phyloP scores from a whole-genome alignment of 2,329 filamentous ascomycete species.

The Alternaria angustiovoidea region DNA sequence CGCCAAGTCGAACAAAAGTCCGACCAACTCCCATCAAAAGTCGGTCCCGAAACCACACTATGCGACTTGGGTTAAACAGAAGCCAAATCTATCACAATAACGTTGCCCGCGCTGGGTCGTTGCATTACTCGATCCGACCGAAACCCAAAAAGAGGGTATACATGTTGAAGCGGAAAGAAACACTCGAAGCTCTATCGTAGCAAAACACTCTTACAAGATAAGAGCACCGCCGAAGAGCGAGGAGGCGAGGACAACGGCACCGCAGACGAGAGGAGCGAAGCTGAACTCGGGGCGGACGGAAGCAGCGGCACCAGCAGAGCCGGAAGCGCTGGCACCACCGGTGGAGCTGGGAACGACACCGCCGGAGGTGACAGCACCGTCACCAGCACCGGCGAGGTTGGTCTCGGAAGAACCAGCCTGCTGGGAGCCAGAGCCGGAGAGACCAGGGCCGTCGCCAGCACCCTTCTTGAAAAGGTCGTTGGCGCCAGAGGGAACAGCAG shows the following conservation, averaged over 20 bases:
- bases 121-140: constrained; percentile 27
- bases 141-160: neutral
- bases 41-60: neutral
- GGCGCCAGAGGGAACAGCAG: constrained; percentile 64
- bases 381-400: constrained; percentile 59
- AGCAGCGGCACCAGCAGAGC: constrained; percentile 54
- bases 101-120: constrained; percentile 42
- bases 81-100: constrained; percentile 18
- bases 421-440: constrained; percentile 65
- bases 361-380: constrained; percentile 56
- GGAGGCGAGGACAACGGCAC: constrained; percentile 60
- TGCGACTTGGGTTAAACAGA: neutral
- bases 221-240: constrained; percentile 63
- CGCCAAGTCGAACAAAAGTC: neutral
- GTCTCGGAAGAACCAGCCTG: constrained; percentile 57
- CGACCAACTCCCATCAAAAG: constrained; percentile 1
- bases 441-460: constrained; percentile 65
- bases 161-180: neutral
- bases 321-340: constrained; percentile 18
- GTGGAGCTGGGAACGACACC: constrained; percentile 32
- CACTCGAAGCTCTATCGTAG: neutral
- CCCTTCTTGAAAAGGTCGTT: constrained; percentile 65
- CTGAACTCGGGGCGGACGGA: constrained; percentile 56
- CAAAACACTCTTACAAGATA: constrained; percentile 41
- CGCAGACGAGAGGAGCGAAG: constrained; percentile 61